Conservation (phyloP, 1,139 yeast genomes). For the Geotrichum cucujoidarum region DNA sequence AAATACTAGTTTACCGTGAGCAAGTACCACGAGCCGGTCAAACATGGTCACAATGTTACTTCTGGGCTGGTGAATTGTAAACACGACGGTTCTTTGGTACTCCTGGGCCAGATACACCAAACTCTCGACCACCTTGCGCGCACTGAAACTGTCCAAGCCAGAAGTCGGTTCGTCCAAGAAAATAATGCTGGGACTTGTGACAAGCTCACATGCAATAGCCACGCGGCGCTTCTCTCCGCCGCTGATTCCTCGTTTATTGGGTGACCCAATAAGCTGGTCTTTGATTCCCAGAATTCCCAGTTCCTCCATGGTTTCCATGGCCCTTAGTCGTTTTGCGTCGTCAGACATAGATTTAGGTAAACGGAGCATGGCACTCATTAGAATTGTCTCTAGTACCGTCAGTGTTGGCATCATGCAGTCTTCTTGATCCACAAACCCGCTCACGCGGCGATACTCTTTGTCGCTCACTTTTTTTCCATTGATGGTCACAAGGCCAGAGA, state of each 20-base stretch:
- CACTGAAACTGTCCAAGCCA: slow-evolving; percentile 90
- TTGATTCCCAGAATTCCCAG: slow-evolving; percentile 76
- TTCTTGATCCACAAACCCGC: slow-evolving; percentile 96
- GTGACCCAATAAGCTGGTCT: slow-evolving; percentile 84
- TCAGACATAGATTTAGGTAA: slow-evolving; percentile 75
- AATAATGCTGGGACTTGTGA: slow-evolving; percentile 65
- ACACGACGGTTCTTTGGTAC: slow-evolving; percentile 78
- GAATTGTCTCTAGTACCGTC: slow-evolving; percentile 91
- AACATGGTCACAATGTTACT: slow-evolving; percentile 89
- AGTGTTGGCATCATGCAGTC: slow-evolving; percentile 85
- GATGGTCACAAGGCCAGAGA: slow-evolving; percentile 60
- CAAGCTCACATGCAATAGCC: slow-evolving; percentile 70
- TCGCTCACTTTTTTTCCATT: slow-evolving; percentile 52
- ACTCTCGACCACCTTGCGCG: slow-evolving; percentile 83
- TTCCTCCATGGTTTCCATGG: slow-evolving; percentile 77
- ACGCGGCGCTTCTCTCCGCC: slow-evolving; percentile 88
- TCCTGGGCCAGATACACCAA: slow-evolving; percentile 73
- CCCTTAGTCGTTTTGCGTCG: slow-evolving; percentile 69
- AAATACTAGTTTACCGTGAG: slow-evolving; percentile 80
- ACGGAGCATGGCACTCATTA: slow-evolving; percentile 83
- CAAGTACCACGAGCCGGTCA: slow-evolving; percentile 71
- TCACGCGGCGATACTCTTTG: slow-evolving; percentile 55
- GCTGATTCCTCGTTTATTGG: slow-evolving; percentile 84
- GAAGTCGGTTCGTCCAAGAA: slow-evolving; percentile 88
- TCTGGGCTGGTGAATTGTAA: slow-evolving; percentile 97